Conservation (phyloP, 2,329 filamentous ascomycete species). For the Davidsoniella australis region DNA sequence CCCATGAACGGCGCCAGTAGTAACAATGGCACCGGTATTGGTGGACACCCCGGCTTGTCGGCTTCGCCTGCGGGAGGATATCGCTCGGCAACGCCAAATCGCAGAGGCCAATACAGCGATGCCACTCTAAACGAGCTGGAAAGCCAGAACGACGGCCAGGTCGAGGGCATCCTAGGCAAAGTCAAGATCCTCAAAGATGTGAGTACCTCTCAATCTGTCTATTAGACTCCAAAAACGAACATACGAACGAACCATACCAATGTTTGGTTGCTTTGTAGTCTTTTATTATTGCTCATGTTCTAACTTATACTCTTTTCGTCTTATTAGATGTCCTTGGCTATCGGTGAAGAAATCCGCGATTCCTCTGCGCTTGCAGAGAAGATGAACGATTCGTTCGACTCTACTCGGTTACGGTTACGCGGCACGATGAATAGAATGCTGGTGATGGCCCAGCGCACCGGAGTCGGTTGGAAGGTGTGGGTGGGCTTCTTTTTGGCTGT, state of each 20-base stretch:
- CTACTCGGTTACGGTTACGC: slow-evolving; percentile 58
- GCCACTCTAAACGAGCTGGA: slow-evolving; percentile 85
- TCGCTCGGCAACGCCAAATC: slow-evolving; percentile 55
- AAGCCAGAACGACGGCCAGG: slow-evolving; percentile 82
- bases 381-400: slow-evolving; percentile 91
- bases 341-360: slow-evolving; percentile 88
- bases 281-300: neutral
- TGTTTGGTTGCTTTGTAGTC: neutral
- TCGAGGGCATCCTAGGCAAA: slow-evolving; percentile 81
- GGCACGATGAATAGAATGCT: slow-evolving; percentile 98
- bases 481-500: slow-evolving; percentile 74
- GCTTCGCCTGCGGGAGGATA: slow-evolving; percentile 23
- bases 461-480: slow-evolving; percentile 95
- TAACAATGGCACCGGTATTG: too few relatives aligned
- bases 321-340: slow-evolving; percentile 66
- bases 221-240: neutral
- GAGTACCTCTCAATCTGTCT: slow-evolving; percentile 21
- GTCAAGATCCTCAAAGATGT: slow-evolving; percentile 82
- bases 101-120: slow-evolving; percentile 78
- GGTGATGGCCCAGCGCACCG: slow-evolving; percentile 82
- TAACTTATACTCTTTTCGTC: too few relatives aligned
- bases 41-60: too few relatives aligned
- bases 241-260: neutral
- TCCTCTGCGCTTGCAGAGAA: slow-evolving; percentile 76
- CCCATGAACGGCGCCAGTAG: slow-evolving; percentile 6